Conservation (phyloP, 441 rosid genomes). For the Corymbia citriodora region DNA sequence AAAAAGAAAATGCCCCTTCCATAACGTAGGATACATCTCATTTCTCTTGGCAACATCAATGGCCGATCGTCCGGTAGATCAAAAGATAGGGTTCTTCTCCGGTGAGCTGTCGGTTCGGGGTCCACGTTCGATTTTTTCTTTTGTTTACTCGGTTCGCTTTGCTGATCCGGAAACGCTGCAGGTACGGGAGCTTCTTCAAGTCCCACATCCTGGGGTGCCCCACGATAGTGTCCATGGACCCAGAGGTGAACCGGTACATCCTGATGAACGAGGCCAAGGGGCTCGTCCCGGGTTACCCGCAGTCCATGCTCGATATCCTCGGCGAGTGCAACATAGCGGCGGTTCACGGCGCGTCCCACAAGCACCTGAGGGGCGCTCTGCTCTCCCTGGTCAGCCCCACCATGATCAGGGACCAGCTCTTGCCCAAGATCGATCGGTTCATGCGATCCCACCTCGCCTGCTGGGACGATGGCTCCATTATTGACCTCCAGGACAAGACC, state of each 20-base stretch:
- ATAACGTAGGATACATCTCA: background rate
- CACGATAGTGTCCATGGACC: slow-evolving; percentile 88
- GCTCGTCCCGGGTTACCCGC: slow-evolving; percentile 88
- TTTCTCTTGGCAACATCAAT: background rate
- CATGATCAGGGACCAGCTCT: slow-evolving; percentile 61
- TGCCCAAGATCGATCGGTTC: slow-evolving; percentile 76
- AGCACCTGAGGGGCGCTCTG: slow-evolving; percentile 78
- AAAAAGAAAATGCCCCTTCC: background rate
- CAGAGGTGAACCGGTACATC: slow-evolving; percentile 73
- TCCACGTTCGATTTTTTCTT: background rate
- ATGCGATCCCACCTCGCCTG: slow-evolving; percentile 62
- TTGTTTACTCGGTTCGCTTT: background rate
- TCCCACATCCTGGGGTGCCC: slow-evolving; percentile 90
- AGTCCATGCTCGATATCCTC: slow-evolving; percentile 84
- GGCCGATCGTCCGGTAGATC: background rate
- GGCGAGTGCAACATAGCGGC: slow-evolving; percentile 92
- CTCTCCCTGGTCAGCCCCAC: slow-evolving; percentile 57
- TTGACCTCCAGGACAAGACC: slow-evolving; percentile 77
- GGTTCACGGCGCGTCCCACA: slow-evolving; percentile 75
- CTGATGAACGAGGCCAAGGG: slow-evolving; percentile 84
- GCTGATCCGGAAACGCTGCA: slow-evolving; percentile 5
- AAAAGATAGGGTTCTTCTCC: background rate
- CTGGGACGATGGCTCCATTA: slow-evolving; percentile 46
- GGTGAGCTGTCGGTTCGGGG: background rate
- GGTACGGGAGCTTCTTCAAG: slow-evolving; percentile 80